Evolutionary conservation across 2,329 filamentous ascomycete species (phyloP), one percentile per base, ranked within the genome.

Genomic region (Diaporthe amygdali): DNA sequence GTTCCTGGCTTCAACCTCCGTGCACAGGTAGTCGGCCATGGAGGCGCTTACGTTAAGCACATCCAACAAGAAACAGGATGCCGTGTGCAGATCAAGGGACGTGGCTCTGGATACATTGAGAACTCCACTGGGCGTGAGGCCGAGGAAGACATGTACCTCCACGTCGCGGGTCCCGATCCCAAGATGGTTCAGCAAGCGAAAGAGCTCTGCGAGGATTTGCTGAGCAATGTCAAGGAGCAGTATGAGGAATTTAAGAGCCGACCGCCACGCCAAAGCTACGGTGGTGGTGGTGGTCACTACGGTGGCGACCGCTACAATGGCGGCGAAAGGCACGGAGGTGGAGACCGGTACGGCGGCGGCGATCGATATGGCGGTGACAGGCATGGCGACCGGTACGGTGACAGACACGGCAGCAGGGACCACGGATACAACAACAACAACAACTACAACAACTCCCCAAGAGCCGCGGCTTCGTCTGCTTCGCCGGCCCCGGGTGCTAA

Each of bases 1-100:
- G 90, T 98, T 67, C 94, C 92, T 30, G 96, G 96, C 25, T 99
- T 99, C 84, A 99, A 99, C 79, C 86, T 99, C 59, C 93, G 96
- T 74, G 96, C 96, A 66, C 95, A 98, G 80, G 96, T 99, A 56
- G 96, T 99, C 68, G 96, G 96, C 63, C 93, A 96, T 76, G 95
- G 95, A 39, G 96, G 96, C 72, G 93, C 94, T 52, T 98, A 98
- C 79, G 96, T 99, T 73, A 99, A 99, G 83, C 96, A 98, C 79
- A 98, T 99, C 75, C 96, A 98, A 82, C 92, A 95, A 79, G 95
- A 97, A 82, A 98, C 96, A 17, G 90, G 94, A 73, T 98, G 96
- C 81, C 94, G 96, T 76, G 96, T 99, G 32, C 96, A 99, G 81
- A 99, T 99, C 84, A 99, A 99, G 81, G 96, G 96, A 22, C 94